Conservation (phyloP, 768 basidiomycete species). For the Lactarius sp. region DNA sequence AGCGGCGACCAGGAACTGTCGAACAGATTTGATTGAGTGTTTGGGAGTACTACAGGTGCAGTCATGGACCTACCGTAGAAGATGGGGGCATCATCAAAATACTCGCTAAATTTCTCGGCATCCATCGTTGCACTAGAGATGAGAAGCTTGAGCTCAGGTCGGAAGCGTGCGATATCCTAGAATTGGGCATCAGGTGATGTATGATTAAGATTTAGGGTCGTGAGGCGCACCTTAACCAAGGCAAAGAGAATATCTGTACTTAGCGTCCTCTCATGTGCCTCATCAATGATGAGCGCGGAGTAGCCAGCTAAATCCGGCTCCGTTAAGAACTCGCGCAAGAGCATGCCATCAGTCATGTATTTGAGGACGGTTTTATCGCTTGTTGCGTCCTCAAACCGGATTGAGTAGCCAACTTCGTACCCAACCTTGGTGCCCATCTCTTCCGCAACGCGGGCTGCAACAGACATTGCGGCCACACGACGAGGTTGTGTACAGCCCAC, state of each 20-base stretch:
- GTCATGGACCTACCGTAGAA: conserved; percentile 66
- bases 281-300: conserved; percentile 93
- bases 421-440: conserved; percentile 98
- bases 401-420: conserved; percentile 99
- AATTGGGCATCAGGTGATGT: conserved; percentile 29
- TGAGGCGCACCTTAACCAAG: conserved; percentile 83
- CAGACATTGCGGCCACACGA: conserved; percentile 98
- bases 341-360: conserved; percentile 99
- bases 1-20: conserved; percentile 91
- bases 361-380: conserved; percentile 98
- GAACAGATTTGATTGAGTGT: neutral
- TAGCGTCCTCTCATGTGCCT: conserved; percentile 95
- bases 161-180: conserved; percentile 93
- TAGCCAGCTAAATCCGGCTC: conserved; percentile 96
- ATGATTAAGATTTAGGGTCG: conserved; percentile 14
- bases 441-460: conserved; percentile 97
- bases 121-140: conserved; percentile 98
- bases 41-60: neutral
- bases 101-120: conserved; percentile 95
- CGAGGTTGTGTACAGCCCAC: conserved; percentile 97
- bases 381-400: conserved; percentile 98
- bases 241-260: conserved; percentile 99
- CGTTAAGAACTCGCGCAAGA: conserved; percentile 93
- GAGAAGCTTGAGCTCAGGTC: conserved; percentile 87
- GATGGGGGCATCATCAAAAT: conserved; percentile 94